Percentiles rank a stretch among this genome's conserved stretches.
These are phyloP conservation scores for Wallacemonas sp. DNA, from an alignment of 208 protist genomes.

Conservation along the genomic window DNA sequence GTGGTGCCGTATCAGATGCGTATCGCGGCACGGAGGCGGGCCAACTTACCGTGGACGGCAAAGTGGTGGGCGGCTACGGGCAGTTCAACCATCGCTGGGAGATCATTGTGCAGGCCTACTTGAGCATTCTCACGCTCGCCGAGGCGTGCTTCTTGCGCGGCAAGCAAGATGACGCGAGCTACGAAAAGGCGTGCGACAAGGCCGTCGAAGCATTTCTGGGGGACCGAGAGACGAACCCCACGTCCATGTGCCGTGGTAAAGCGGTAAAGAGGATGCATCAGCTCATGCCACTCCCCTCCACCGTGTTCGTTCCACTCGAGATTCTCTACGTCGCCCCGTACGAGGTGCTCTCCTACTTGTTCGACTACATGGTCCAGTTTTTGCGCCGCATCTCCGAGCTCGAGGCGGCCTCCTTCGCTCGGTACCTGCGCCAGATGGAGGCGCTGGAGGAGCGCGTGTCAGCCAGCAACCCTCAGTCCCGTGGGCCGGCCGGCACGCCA, in stretches of 20 bases:
- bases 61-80: conserved; percentile 14
- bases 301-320: conserved; percentile 56
- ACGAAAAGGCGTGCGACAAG: conserved; percentile 72
- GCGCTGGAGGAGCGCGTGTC: conserved; percentile 27
- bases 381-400: conserved; percentile 69
- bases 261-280: conserved; percentile 80
- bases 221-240: conserved; percentile 30
- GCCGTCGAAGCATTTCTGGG: conserved; percentile 78
- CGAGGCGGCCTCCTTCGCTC: conserved; percentile 63
- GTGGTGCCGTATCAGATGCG: neutral
- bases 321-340: conserved; percentile 74
- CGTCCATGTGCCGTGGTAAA: conserved; percentile 47
- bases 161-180: conserved; percentile 62
- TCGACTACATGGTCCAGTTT: conserved; percentile 83
- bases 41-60: conserved; percentile 12
- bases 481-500: neutral
- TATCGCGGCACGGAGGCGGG: neutral
- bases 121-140: conserved; percentile 64
- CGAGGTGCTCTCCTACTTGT: conserved; percentile 78
- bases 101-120: conserved; percentile 56
- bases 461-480: too few species aligned
- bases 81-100: conserved; percentile 34
- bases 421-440: conserved; percentile 63
- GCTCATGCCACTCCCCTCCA: conserved; percentile 52
- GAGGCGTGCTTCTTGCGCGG: conserved; percentile 63